Conservation (phyloP, 495 filamentous ascomycete genomes). For the Neurospora africana region DNA sequence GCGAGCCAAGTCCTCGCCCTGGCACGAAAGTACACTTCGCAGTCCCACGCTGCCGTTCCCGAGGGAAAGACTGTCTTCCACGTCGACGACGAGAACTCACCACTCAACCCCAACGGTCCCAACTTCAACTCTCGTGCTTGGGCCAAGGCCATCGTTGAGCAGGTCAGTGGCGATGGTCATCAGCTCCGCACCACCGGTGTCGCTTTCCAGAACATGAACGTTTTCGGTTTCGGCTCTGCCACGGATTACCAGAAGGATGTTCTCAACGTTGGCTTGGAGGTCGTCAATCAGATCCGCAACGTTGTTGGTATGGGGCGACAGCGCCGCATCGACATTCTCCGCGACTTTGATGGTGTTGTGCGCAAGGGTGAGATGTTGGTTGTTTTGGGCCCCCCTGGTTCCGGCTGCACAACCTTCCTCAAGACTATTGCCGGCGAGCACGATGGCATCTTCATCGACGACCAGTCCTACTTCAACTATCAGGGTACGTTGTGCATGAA, state of each 20-base stretch:
- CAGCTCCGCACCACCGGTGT: constrained; percentile 42
- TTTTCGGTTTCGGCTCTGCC: constrained; percentile 64
- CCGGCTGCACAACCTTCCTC: constrained; percentile 69
- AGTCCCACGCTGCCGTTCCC: constrained; percentile 24
- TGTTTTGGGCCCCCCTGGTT: constrained; percentile 67
- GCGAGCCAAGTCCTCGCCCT: constrained; percentile 34
- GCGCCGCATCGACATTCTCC: constrained; percentile 65
- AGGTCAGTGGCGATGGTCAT: constrained; percentile 32
- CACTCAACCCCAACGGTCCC: constrained; percentile 40
- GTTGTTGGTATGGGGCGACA: constrained; percentile 37
- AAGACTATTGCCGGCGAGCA: constrained; percentile 74
- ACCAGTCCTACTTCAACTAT: constrained; percentile 61
- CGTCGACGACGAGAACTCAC: constrained; percentile 28
- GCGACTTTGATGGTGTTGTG: constrained; percentile 70
- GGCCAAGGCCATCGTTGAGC: constrained; percentile 43
- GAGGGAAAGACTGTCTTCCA: constrained; percentile 27
- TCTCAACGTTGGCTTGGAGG: constrained; percentile 51
- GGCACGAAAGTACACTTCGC: constrained; percentile 33
- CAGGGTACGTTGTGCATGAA: constrained; percentile 41
- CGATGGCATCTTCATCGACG: constrained; percentile 57
- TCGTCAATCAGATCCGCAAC: constrained; percentile 33
- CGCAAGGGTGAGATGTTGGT: constrained; percentile 69
- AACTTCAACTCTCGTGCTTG: constrained; percentile 45
- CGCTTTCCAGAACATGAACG: constrained; percentile 53
- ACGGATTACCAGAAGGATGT: constrained; percentile 77